Base-by-base conservation (phyloP, 1,284 basidiomycete genomes). In the Hypsizygus ulmarius region DNA sequence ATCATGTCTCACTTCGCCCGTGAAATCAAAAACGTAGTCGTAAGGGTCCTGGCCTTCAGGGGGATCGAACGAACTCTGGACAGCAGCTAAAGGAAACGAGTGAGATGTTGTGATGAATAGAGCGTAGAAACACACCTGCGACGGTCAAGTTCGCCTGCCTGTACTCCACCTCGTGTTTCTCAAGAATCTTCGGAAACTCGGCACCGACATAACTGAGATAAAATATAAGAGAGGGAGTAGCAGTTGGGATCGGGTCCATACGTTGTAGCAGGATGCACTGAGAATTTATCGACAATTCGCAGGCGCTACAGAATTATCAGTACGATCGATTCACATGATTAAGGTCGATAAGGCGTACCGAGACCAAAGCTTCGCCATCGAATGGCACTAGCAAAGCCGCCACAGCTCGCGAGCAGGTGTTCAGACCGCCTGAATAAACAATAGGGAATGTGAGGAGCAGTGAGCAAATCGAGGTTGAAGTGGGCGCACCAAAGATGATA, bases 281-380 rank as follows among this genome's bases (percentile, higher is more conserved):
- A 90, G 66, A 83, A 93, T 64, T 91, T 90, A 70, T 95, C 92
- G 37, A 91, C 89, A 56, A 92, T 85, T 43, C 86, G 79, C 14
- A 90, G 70, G 62, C 82, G 74, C 87, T 90, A 60, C 29, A 30
- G 28, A 41, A 34, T 10, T 37, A 43, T 47, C 33, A 57, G 38
- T 51, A 43, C 39, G 14, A 52, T 43, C 43, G 50, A 51, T 51
- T 43, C 41, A 12, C 43, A n/a, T 25, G 11, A 43, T 8, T 39
- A 47, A 10, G 27, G n/a, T 19, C 43, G 19, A n/a, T 49, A 39
- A 49, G 40, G 74, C 85, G 51, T 61, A 92, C 87, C 40, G 84
- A 82, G 45, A 93, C 89, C 30, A 90, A 76, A 39, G 82, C 69
- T 49, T 82, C 79, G 36, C 81, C 82, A 32, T 82, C 71, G 14